Percentiles rank a stretch among this genome's conserved stretches.
phyloP scores from a whole-genome alignment of 768 basidiomycete genomes.

The Collybia mongolica region DNA sequence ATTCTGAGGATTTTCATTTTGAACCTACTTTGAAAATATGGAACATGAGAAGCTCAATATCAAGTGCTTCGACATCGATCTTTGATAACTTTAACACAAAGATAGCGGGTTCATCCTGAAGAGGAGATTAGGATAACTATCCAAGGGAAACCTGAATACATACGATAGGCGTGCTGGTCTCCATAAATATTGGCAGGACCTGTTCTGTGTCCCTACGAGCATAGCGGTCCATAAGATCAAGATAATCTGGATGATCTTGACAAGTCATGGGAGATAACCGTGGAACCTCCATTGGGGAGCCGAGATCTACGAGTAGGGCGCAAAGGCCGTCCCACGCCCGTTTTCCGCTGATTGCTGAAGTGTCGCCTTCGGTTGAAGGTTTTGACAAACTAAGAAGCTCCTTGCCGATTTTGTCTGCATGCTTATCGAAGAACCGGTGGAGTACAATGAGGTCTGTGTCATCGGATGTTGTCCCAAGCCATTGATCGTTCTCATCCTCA shows the following conservation, averaged over 20 bases:
- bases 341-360: slow-evolving; percentile 62
- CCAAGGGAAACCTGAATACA: slow-evolving; percentile 6
- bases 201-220: slow-evolving; percentile 57
- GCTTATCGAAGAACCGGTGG: slow-evolving; percentile 82
- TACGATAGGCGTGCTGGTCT: slow-evolving; percentile 48
- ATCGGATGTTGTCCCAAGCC: slow-evolving; percentile 75
- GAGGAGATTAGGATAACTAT: not conserved
- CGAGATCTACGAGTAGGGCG: slow-evolving; percentile 75
- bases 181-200: slow-evolving; percentile 67
- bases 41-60: slow-evolving; percentile 76
- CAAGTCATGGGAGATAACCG: slow-evolving; percentile 48
- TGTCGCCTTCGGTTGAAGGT: slow-evolving; percentile 54
- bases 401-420: slow-evolving; percentile 86
- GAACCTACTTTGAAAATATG: slow-evolving; percentile 68
- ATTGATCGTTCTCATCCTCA: slow-evolving; percentile 68
- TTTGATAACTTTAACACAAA: slow-evolving; percentile 68
- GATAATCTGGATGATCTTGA: slow-evolving; percentile 59
- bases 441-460: slow-evolving; percentile 83
- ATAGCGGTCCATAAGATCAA: slow-evolving; percentile 66
- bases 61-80: slow-evolving; percentile 77
- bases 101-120: slow-evolving; percentile 45
- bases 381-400: slow-evolving; percentile 75
- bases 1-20: not conserved
- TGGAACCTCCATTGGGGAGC: slow-evolving; percentile 66
- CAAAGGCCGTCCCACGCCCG: slow-evolving; percentile 85